Base-by-base conservation (phyloP, 352 stramenopile species). In the Phytophthora brassicae region DNA sequence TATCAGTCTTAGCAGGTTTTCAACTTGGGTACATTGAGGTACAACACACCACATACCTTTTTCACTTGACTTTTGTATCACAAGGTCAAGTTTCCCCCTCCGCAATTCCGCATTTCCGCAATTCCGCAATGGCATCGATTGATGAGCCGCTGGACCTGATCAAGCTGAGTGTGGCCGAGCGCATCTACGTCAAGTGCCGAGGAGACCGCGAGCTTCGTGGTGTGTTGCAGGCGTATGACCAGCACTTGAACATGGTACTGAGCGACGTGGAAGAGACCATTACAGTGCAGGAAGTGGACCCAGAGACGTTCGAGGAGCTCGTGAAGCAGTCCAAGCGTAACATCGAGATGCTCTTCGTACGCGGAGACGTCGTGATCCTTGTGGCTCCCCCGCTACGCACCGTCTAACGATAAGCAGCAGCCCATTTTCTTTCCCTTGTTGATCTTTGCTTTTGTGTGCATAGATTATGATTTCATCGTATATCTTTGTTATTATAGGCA, bases 271-370 rank as follows among this genome's bases (percentile, higher is more conserved):
- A 99, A 73, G 97, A 99, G 83, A 99, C 97, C 20, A 97, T 99
- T 38, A 98, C 95, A 13, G 95, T 84, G 29, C 87, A 96, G 59
- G 96, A 99, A 73, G 81, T 99, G 48, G 97, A 99, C 73, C 87
- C 97, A 66, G 95, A 99, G 79, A 99, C 97, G 8, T 97, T 98
- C 66, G 97, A 99, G 79, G 95, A 99, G 81, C 98, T 99, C 64
- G 90, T 96, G 60, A 94, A 96, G 75, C 89, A 96, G 68, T 96
- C 86, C 56, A 98, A 97, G 68, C 88, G 97, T 68, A 78, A 78
- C 54, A 93, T 99, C 65, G 96, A 98, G 61, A 99, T 99, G 97
- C 90, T 99, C 9, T 99, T 99, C 86, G 95, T 99, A 45, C 84
- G 97, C 38, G 97, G 97, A 39, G 97, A 99, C 86, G 95, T 98